Percentiles rank a stretch among this genome's conserved stretches.
phyloP scores from a whole-genome alignment of 495 filamentous ascomycete genomes.

The Penicillium coprophilum region DNA sequence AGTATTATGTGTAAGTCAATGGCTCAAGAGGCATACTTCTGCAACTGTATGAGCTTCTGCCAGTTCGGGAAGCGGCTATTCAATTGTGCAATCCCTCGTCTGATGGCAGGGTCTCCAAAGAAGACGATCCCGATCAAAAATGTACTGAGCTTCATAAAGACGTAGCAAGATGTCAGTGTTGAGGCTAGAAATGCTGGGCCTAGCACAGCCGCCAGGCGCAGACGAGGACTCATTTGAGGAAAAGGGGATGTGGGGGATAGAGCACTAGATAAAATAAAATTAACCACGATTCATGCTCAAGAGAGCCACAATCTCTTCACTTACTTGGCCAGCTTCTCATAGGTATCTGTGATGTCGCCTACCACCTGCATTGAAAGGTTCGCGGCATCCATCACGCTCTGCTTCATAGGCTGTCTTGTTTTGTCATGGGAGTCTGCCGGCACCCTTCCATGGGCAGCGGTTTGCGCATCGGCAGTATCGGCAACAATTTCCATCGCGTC shows the following conservation, averaged over 20 bases:
- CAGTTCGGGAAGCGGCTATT: constrained; percentile 70
- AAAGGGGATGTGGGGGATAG: constrained; percentile 77
- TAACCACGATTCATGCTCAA: not conserved
- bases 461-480: constrained; percentile 57
- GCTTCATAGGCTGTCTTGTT: constrained; percentile 76
- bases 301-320: constrained; percentile 23
- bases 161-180: constrained; percentile 62
- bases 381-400: constrained; percentile 72
- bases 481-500: constrained; percentile 61
- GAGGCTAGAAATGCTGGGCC: constrained; percentile 58
- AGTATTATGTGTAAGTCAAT: constrained; percentile 1
- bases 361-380: constrained; percentile 72
- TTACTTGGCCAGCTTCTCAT: constrained; percentile 77
- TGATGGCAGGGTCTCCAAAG: constrained; percentile 77
- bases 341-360: constrained; percentile 72
- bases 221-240: constrained; percentile 56
- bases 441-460: constrained; percentile 46
- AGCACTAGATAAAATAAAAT: constrained; percentile 45
- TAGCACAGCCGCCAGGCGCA: constrained; percentile 62
- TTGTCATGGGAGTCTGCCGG: constrained; percentile 62
- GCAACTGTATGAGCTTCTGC: constrained; percentile 69
- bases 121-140: constrained; percentile 69
- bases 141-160: constrained; percentile 63
- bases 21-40: constrained; percentile 51
- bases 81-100: constrained; percentile 57